Evolutionary conservation across 129 eudicot genomes (phyloP).

Genomic region (Lactuca saligna): DNA sequence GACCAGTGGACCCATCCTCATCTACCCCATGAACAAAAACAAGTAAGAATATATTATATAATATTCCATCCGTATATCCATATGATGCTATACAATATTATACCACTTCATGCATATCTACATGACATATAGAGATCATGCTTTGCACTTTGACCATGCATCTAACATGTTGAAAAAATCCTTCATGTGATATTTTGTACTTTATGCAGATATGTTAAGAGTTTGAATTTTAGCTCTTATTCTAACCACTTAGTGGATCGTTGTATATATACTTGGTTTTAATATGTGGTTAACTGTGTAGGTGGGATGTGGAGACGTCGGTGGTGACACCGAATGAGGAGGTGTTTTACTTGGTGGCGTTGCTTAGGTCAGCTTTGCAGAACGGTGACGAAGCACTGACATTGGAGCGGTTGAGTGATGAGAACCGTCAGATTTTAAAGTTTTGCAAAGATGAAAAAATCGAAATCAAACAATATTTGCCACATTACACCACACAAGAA

Average conservation of each 20-base stretch:
- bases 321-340: constrained; percentile 78
- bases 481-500: constrained; percentile 65
- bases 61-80: constrained; percentile 14
- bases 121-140: constrained; percentile 30
- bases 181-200: constrained; percentile 5
- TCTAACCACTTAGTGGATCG: too few relatives aligned
- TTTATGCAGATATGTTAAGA: too few relatives aligned
- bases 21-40: constrained; percentile 93
- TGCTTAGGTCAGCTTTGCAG: constrained; percentile 76
- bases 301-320: constrained; percentile 74
- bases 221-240: too few relatives aligned
- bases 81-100: constrained; percentile 30
- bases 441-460: constrained; percentile 63
- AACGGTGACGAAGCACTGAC: constrained; percentile 55
- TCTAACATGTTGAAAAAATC: constrained; percentile 40
- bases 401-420: constrained; percentile 51
- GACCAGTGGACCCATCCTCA: constrained; percentile 86
- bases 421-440: constrained; percentile 50
- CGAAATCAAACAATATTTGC: constrained; percentile 60
- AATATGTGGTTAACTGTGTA: constrained; percentile 17
- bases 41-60: constrained; percentile 54
- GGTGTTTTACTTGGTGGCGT: constrained; percentile 76
- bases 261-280: too few relatives aligned
- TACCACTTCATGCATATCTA: constrained; percentile 34
- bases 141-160: constrained; percentile 35